phyloP scores from a whole-genome alignment of 225 moss, liverwort and hornwort species.

The Antitrichia curtipendula region DNA sequence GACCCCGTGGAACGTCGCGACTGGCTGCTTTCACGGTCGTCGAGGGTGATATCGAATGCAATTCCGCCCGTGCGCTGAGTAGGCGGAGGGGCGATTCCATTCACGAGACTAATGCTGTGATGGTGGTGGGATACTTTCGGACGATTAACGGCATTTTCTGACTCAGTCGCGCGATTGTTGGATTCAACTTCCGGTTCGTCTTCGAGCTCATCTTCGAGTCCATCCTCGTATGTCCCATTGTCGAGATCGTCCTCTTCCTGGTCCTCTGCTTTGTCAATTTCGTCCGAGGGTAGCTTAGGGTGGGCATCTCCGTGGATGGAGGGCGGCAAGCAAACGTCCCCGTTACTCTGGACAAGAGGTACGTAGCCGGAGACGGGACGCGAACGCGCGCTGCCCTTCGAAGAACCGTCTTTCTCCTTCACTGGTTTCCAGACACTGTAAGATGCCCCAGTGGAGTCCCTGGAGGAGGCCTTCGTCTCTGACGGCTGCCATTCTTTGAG shows the following conservation, averaged over 20 bases:
- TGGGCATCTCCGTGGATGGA: not conserved
- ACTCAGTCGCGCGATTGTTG: not conserved
- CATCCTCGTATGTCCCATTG: not conserved
- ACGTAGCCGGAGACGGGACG: not conserved
- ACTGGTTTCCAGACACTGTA: constrained; percentile 17
- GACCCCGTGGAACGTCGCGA: constrained; percentile 21
- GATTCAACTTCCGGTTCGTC: constrained; percentile 1
- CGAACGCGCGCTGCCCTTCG: not conserved
- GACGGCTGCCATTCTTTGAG: constrained; percentile 40
- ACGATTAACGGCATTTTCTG: not conserved
- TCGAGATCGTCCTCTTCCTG: not conserved
- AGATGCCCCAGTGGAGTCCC: not conserved
- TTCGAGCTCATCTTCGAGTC: not conserved
- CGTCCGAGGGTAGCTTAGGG: not conserved
- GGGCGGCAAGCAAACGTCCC: constrained; percentile 8
- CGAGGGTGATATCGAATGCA: constrained; percentile 31
- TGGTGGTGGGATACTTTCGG: constrained; percentile 19
- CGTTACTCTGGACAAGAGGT: constrained; percentile 20
- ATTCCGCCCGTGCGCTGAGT: constrained; percentile 16
- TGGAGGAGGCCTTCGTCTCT: not conserved
- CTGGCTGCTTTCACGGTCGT: constrained; percentile 14
- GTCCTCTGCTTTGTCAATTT: not conserved
- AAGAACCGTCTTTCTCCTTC: not conserved
- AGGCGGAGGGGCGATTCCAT: constrained; percentile 34
- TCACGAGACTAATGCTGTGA: constrained; percentile 29